Percentiles rank a stretch among this genome's conserved stretches.
phyloP scores from a whole-genome alignment of 2,329 filamentous ascomycete species.

The Colletotrichum sp. region DNA sequence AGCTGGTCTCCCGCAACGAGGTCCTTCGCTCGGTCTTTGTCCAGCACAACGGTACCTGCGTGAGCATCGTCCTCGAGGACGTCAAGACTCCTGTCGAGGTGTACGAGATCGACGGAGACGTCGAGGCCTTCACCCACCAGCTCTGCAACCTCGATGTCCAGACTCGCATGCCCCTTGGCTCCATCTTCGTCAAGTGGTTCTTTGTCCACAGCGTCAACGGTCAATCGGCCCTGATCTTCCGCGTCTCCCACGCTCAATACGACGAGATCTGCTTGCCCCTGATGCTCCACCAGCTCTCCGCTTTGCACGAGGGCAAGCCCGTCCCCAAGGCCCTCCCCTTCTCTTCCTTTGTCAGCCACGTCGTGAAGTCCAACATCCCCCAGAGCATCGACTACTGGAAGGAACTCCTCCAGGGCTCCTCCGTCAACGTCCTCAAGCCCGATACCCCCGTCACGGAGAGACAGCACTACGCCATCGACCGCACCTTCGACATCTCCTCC shows the following conservation, averaged over 20 bases:
- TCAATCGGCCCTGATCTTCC: slow-evolving; percentile 56
- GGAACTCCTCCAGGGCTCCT: slow-evolving; percentile 60
- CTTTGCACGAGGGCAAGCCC: slow-evolving; percentile 46
- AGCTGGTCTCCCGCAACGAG: slow-evolving; percentile 65
- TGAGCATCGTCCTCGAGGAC: slow-evolving; percentile 63
- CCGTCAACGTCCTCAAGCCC: slow-evolving; percentile 48
- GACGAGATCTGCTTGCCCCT: slow-evolving; percentile 70
- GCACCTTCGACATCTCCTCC: slow-evolving; percentile 49
- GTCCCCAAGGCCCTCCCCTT: slow-evolving; percentile 43
- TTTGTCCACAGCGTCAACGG: slow-evolving; percentile 43
- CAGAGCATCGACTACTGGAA: slow-evolving; percentile 66
- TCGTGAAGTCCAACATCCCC: slow-evolving; percentile 43
- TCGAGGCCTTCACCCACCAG: slow-evolving; percentile 57
- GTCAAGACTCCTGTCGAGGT: slow-evolving; percentile 56
- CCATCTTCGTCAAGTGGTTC: slow-evolving; percentile 66
- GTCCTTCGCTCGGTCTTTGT: slow-evolving; percentile 72
- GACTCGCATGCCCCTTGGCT: slow-evolving; percentile 60
- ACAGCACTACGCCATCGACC: slow-evolving; percentile 46
- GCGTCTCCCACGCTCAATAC: slow-evolving; percentile 73
- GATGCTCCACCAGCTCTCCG: slow-evolving; percentile 65
- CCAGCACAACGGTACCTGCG: slow-evolving; percentile 51
- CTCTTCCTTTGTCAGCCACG: slow-evolving; percentile 50
- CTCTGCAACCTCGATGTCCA: slow-evolving; percentile 62
- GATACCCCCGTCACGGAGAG: slow-evolving; percentile 38
- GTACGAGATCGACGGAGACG: slow-evolving; percentile 54